Conservation (phyloP, 352 stramenopile species). For the Phytophthora nicotianae region DNA sequence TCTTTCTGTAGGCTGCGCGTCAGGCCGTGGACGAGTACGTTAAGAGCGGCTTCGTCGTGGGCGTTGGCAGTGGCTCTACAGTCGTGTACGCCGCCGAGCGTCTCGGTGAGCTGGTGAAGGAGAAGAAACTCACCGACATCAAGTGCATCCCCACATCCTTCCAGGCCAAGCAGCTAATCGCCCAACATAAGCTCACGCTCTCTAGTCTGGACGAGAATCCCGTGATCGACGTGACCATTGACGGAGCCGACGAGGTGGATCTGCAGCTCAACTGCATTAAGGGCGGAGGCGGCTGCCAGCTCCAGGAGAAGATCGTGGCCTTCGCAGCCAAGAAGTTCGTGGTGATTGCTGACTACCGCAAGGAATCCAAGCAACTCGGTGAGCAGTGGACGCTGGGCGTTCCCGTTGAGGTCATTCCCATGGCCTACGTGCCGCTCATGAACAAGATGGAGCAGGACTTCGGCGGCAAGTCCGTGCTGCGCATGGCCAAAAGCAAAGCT, state of each 20-base stretch:
- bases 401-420: slow-evolving; percentile 97
- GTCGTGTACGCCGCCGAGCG: slow-evolving; percentile 98
- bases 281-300: slow-evolving; percentile 95
- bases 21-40: slow-evolving; percentile 94
- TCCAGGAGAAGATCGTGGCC: slow-evolving; percentile 94
- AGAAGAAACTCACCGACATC: slow-evolving; percentile 90
- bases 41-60: slow-evolving; percentile 95
- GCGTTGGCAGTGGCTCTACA: slow-evolving; percentile 97
- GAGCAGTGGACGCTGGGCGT: slow-evolving; percentile 91
- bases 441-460: slow-evolving; percentile 64
- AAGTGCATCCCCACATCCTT: slow-evolving; percentile 98
- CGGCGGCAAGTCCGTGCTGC: slow-evolving; percentile 62
- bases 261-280: slow-evolving; percentile 98
- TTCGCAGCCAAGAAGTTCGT: slow-evolving; percentile 97
- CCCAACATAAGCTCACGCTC: slow-evolving; percentile 76
- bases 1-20: slow-evolving; percentile 62
- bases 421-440: slow-evolving; percentile 96
- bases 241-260: slow-evolving; percentile 98
- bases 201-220: slow-evolving; percentile 82
- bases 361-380: slow-evolving; percentile 88
- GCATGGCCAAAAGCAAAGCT: slow-evolving; percentile 91
- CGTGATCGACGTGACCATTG: slow-evolving; percentile 98
- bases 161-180: slow-evolving; percentile 95
- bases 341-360: slow-evolving; percentile 96
- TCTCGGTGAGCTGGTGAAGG: slow-evolving; percentile 93